phyloP scores from a whole-genome alignment of 192 early-diverging fungal genomes.

The Umbelopsis sp. region DNA sequence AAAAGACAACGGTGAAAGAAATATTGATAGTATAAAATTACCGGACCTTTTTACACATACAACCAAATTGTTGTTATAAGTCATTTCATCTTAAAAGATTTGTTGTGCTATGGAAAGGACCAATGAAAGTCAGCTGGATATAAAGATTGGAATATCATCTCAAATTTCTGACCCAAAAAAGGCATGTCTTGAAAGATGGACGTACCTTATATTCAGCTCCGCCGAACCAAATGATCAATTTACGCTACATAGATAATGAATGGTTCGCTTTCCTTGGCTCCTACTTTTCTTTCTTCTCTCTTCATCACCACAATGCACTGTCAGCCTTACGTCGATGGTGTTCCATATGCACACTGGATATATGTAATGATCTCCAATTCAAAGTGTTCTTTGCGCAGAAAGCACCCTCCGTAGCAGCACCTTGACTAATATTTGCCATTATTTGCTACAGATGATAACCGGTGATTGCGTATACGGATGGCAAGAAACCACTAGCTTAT shows the following conservation, averaged over 20 bases:
- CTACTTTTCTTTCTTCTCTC: background rate
- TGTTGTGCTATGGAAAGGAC: background rate
- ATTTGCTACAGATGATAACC: slow-evolving; percentile 35
- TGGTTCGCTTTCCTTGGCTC: background rate
- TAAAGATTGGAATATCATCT: slow-evolving; percentile 7
- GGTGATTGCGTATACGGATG: slow-evolving; percentile 49
- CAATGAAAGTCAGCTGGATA: background rate
- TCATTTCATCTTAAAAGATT: no score
- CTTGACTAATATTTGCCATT: background rate
- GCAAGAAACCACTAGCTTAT: slow-evolving; percentile 41
- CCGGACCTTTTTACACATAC: no score
- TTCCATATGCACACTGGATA: slow-evolving; percentile 12
- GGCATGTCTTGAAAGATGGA: slow-evolving; percentile 13
- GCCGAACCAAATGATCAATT: slow-evolving; percentile 8
- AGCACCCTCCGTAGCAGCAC: no score
- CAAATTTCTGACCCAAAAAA: background rate
- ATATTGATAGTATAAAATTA: no score
- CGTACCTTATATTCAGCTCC: background rate
- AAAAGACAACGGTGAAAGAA: no score
- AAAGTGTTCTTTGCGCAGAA: background rate
- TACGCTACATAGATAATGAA: background rate
- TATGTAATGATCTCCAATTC: background rate
- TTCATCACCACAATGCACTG: background rate
- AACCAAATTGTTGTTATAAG: no score
- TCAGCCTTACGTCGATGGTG: slow-evolving; percentile 7